Conservation (phyloP, 305 asterid species). For the Rubia peregrina region DNA sequence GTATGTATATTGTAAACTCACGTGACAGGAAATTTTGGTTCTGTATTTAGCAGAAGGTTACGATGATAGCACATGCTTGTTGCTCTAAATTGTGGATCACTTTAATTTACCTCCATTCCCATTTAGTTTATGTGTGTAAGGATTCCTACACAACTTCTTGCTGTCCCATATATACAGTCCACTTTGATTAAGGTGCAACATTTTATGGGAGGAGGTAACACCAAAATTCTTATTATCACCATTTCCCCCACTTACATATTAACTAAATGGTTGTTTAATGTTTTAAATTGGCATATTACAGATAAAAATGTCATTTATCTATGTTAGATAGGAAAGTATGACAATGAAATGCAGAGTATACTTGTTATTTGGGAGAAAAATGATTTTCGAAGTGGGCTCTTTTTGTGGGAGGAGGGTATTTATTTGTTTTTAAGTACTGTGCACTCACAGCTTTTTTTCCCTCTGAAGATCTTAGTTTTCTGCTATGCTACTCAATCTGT, state of each 20-base stretch:
- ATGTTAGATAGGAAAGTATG: neutral
- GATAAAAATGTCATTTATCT: neutral
- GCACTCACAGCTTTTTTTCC: neutral
- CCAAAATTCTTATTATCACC: too few relatives aligned
- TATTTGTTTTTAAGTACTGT: neutral
- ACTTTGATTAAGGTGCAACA: too few relatives aligned
- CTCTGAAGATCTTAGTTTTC: neutral
- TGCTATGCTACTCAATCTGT: constrained; percentile 20
- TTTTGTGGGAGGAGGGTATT: neutral
- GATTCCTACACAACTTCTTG: neutral
- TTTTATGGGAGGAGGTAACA: too few relatives aligned
- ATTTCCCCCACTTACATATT: neutral
- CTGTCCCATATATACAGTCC: too few relatives aligned
- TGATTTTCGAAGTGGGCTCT: neutral
- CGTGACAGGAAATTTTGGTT: neutral
- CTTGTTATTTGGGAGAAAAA: neutral
- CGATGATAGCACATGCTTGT: constrained; percentile 1
- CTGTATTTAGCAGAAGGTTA: constrained; percentile 5
- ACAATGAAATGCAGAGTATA: neutral
- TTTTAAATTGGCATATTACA: neutral
- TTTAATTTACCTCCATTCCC: neutral
- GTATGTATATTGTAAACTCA: neutral
- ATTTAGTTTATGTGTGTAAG: neutral
- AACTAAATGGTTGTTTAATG: neutral
- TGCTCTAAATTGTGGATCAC: constrained; percentile 4